These are phyloP conservation scores for Cruciata laevipes DNA, from an alignment of 257 asterid species.

Conservation along the genomic window DNA sequence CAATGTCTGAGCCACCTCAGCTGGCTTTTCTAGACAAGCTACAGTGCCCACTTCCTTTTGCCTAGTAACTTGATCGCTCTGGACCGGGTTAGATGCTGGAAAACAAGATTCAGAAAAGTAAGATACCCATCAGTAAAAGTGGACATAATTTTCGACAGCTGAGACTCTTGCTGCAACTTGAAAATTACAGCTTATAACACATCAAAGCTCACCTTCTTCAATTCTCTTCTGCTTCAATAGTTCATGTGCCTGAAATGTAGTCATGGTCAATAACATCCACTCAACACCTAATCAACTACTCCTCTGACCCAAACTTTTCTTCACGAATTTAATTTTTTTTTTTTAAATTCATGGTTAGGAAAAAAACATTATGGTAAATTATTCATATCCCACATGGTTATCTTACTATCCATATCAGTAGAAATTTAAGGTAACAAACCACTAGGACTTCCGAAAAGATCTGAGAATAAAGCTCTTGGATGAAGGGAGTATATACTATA, in stretches of 20 bases:
- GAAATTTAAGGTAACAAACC: background rate
- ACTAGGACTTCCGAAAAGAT: background rate
- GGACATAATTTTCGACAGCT: background rate
- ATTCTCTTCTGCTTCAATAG: constrained; percentile 66
- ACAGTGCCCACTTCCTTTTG: constrained; percentile 12
- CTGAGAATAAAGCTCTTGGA: background rate
- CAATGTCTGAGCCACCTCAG: constrained; percentile 21
- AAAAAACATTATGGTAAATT: background rate
- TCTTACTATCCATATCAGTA: background rate
- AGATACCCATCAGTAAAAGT: background rate
- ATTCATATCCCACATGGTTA: background rate
- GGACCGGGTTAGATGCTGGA: constrained; percentile 28
- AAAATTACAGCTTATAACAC: background rate
- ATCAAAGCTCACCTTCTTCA: constrained; percentile 49
- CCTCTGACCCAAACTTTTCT: background rate
- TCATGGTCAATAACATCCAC: constrained; percentile 7
- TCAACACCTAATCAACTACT: constrained; percentile 13
- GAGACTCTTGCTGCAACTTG: background rate
- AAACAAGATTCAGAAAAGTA: constrained; percentile 14
- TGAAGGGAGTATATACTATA: background rate
- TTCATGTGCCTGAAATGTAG: constrained; percentile 74
- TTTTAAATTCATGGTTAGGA: background rate
- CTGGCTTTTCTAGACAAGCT: constrained; percentile 20
- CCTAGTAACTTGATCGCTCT: constrained; percentile 33
- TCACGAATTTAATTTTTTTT: background rate